These are phyloP conservation scores for Clitoria ternatea DNA, from an alignment of 306 rosid species.

Conservation along the genomic window DNA sequence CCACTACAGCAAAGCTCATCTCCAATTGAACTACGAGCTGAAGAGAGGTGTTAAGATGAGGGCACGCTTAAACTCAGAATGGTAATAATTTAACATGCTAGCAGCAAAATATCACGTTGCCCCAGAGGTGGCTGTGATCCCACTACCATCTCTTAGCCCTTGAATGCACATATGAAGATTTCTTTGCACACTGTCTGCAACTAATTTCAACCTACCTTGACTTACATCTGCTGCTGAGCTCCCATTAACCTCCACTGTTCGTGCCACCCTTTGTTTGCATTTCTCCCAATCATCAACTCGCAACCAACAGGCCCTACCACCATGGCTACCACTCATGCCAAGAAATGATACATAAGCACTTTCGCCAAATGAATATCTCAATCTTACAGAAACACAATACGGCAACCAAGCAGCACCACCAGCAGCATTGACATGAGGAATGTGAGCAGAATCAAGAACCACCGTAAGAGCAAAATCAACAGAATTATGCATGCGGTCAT, in stretches of 20 bases:
- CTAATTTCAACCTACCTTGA: slow-evolving; percentile 90
- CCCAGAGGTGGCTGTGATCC: slow-evolving; percentile 56
- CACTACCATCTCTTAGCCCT: slow-evolving; percentile 80
- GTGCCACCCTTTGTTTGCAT: slow-evolving; percentile 73
- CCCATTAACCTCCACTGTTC: slow-evolving; percentile 63
- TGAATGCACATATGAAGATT: slow-evolving; percentile 69
- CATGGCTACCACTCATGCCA: slow-evolving; percentile 98
- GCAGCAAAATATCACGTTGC: slow-evolving; percentile 42
- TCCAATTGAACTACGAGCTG: slow-evolving; percentile 14
- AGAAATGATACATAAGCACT: slow-evolving; percentile 70
- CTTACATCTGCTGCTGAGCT: slow-evolving; percentile 56
- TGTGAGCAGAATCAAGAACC: slow-evolving; percentile 93
- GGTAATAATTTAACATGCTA: slow-evolving; percentile 6
- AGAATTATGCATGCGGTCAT: slow-evolving; percentile 74
- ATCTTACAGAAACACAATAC: slow-evolving; percentile 86
- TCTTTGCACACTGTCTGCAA: slow-evolving; percentile 90
- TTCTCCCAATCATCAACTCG: slow-evolving; percentile 91
- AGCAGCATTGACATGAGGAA: slow-evolving; percentile 87
- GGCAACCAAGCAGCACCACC: slow-evolving; percentile 99
- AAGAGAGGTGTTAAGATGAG: slow-evolving; percentile 1
- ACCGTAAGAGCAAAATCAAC: slow-evolving; percentile 95
- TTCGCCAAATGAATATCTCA: slow-evolving; percentile 85
- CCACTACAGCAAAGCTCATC: slow-evolving; percentile 30
- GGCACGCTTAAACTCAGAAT: slow-evolving; percentile 24
- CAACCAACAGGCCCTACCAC: slow-evolving; percentile 94